phyloP scores from a whole-genome alignment of 2,329 filamentous ascomycete genomes.

The Colletotrichum falcatum region DNA sequence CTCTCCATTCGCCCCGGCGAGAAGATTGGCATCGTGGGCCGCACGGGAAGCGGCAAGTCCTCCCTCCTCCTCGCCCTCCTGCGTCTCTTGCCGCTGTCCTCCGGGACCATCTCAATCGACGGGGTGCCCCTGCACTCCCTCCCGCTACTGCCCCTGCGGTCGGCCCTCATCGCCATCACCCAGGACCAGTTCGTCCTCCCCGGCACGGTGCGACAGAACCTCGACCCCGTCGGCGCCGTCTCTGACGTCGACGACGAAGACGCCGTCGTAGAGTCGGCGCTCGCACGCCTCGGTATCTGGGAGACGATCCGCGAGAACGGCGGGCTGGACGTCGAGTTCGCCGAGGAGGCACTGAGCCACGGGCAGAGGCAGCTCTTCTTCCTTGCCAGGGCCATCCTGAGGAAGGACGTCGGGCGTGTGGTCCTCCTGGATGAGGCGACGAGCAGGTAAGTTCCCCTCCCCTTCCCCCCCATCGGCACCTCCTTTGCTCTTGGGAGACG shows the following conservation, averaged over 20 bases:
- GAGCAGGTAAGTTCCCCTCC: constrained; percentile 43
- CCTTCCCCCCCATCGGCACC: neutral
- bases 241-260: constrained; percentile 63
- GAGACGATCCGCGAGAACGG: constrained; percentile 44
- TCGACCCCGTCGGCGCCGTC: constrained; percentile 52
- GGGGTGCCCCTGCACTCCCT: constrained; percentile 36
- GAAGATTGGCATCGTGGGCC: constrained; percentile 52
- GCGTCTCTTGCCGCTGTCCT: constrained; percentile 58
- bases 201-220: constrained; percentile 64
- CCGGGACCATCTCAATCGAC: constrained; percentile 53
- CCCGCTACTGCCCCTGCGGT: constrained; percentile 39
- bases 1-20: constrained; percentile 47
- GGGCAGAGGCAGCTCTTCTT: constrained; percentile 51
- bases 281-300: constrained; percentile 38
- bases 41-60: constrained; percentile 48
- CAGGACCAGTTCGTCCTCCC: constrained; percentile 35
- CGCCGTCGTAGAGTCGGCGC: constrained; percentile 7
- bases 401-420: constrained; percentile 52
- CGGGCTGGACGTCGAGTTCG: constrained; percentile 43
- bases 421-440: constrained; percentile 59
- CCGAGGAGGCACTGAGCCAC: constrained; percentile 47
- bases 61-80: constrained; percentile 52
- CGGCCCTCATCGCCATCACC: constrained; percentile 40
- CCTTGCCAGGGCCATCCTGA: constrained; percentile 48
- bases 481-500: neutral